Evolutionary conservation across 2,329 filamentous ascomycete species (phyloP).

Genomic region (Cladosporium sp.): DNA sequence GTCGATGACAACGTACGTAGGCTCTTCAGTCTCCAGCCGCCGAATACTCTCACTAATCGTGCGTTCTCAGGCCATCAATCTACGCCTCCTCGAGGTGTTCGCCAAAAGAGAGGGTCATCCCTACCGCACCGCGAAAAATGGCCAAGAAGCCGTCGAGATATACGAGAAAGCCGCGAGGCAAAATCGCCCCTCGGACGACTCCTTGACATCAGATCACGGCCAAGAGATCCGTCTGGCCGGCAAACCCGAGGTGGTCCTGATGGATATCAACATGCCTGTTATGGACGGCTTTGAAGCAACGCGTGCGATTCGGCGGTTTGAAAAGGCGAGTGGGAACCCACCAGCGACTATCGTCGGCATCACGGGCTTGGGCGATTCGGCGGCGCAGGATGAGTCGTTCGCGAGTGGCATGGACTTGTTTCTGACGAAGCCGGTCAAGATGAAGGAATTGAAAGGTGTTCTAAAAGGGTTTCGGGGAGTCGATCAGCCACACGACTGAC

Average conservation of each 20-base stretch:
- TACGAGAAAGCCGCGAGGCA: slow-evolving; percentile 29
- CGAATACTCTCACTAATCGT: background rate
- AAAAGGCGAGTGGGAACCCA: slow-evolving; percentile 20
- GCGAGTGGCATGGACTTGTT: slow-evolving; percentile 28
- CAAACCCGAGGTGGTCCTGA: slow-evolving; percentile 40
- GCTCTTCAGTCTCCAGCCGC: background rate
- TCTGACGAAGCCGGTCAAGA: slow-evolving; percentile 29
- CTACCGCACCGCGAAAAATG: slow-evolving; percentile 43
- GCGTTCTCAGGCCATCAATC: slow-evolving; percentile 25
- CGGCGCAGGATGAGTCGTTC: slow-evolving; percentile 25
- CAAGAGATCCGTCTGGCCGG: background rate
- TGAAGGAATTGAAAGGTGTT: slow-evolving; percentile 34
- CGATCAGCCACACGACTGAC: too few relatives aligned
- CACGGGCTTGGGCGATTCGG: slow-evolving; percentile 18
- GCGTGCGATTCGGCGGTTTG: slow-evolving; percentile 28
- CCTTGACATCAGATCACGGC: background rate
- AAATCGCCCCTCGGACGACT: background rate
- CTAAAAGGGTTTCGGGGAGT: background rate
- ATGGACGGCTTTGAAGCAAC: slow-evolving; percentile 33
- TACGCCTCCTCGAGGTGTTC: slow-evolving; percentile 29
- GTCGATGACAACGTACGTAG: slow-evolving; percentile 31
- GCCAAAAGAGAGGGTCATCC: slow-evolving; percentile 34
- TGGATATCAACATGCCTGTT: slow-evolving; percentile 38
- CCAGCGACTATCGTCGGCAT: slow-evolving; percentile 20
- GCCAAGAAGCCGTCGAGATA: slow-evolving; percentile 44